Percentiles rank a stretch among this genome's conserved stretches.
phyloP scores from a whole-genome alignment of 2,329 filamentous ascomycete genomes.

The Fusarium domesticum region DNA sequence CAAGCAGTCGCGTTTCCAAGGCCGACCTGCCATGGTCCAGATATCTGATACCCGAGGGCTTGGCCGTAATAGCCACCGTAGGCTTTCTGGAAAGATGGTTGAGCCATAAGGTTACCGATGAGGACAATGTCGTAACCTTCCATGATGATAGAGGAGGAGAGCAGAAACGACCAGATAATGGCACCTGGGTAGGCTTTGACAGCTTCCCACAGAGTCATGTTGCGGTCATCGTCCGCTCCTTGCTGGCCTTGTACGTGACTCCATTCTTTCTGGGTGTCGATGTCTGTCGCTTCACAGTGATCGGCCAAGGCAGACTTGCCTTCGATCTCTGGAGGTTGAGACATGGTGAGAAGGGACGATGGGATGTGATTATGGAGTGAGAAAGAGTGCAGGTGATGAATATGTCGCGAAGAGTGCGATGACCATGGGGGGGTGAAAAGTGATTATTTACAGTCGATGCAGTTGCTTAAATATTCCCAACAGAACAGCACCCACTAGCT shows the following conservation, averaged over 20 bases:
- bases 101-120: conserved; percentile 32
- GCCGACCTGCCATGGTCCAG: conserved; percentile 13
- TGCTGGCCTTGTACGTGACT: conserved; percentile 13
- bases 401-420: no score
- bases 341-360: not conserved
- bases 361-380: not conserved
- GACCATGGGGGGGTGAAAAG: no score
- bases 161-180: conserved; percentile 14
- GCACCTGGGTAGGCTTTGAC: conserved; percentile 16
- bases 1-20: conserved; percentile 5
- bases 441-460: no score
- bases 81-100: conserved; percentile 28
- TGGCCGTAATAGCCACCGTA: conserved; percentile 22
- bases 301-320: not conserved
- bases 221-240: conserved; percentile 13
- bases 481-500: no score
- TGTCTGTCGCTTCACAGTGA: not conserved
- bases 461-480: no score
- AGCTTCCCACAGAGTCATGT: conserved; percentile 14
- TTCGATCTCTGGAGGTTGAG: not conserved
- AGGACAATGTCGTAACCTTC: conserved; percentile 33
- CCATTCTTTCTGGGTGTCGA: conserved; percentile 10
- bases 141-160: conserved; percentile 37
- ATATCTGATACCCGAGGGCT: conserved; percentile 6
- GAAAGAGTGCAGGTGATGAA: not conserved